Base-by-base conservation (phyloP, 257 asterid species). In the Sherardia arvensis region DNA sequence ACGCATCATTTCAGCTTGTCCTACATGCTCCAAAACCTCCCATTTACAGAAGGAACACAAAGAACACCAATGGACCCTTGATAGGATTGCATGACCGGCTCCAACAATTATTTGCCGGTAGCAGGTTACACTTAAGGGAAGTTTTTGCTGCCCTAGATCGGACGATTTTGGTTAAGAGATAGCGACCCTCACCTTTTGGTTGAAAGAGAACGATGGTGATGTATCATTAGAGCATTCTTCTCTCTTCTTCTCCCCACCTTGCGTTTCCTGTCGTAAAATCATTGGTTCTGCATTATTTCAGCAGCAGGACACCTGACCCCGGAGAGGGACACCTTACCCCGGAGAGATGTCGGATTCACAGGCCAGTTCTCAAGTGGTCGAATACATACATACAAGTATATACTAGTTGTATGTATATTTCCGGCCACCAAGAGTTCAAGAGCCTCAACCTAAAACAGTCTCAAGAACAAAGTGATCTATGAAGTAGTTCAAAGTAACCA, bases 191-290 rank as follows among this genome's bases (percentile, higher is more conserved):
- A 28, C 60, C 60, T 64, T 64, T 64, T 49, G 27, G 68, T 30
- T 49, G 68, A 64, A 64, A 64, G 49, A 4, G 61, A 38, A 38
- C 17, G 47, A 38, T 38, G 47, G 47, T 38, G 47, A 64, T n/a
- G 21, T 22, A 7, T 5, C 7, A 57, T 17, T 32, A 17, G 58
- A n/a, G 58, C 29, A 26, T 25, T 10, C 28, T 55, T 25, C 60
- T 55, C 15, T 14, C 61, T 25, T 30, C 61, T 36, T 12, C 61
- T 57, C 61, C 38, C 38, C 38, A 26, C 64, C 15, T 9, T 53
- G 17, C 9, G 38, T 4, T 40, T 33, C n/a, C 27, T 38, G 66
- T 38, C 17, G 9, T 11, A 63, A 27, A 43, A 63, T 63, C 67
- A 47, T 45, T 28, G 67, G 67, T 2, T 43, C 51, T 14, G 51